Base-by-base conservation (phyloP, 768 basidiomycete species). In the Podaxis carcinomalis region DNA sequence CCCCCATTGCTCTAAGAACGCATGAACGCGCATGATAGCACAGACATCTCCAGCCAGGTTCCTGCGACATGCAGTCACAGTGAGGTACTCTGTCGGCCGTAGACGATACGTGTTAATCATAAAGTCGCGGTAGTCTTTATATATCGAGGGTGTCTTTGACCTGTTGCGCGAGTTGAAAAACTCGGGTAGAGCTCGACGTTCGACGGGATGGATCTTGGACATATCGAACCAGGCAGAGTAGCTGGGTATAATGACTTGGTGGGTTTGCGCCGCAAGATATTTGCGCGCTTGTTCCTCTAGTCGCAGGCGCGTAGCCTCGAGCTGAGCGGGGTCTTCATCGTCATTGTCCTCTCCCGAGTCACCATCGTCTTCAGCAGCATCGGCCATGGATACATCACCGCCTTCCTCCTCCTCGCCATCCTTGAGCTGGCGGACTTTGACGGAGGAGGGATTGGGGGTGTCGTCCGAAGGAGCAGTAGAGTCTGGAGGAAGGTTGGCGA, bases 51-150 rank as follows among this genome's bases (percentile, higher is more conserved):
- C 97, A 4, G 96, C 96, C 64, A 99, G 75, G 74, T 99, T 99
- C 64, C 97, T 78, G 69, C 97, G 75, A 71, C 97, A 99, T 1
- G 96, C 96, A 1, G 97, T 99, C 61, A 98, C 92, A 16, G 97
- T 99, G 61, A 99, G 82, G 68, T 99, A 99, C 72, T 99, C 97
- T 23, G 83, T 84, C 1, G 97, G 97, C 54, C 97, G 83, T 40
- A 99, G 80, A 54, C 97, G 83, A 74, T 98, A 98, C 1, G 97
- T 95, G 77, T 99, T 98, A 73, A 99, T 86, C 96, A 99, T 99
- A 67, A 99, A 99, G 80, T 99, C 96, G 62, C 97, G 87, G 69
- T 99, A 99, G 72, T 99, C 96, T 74, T 98, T 98, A 80, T 98
- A 99, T 63, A 98, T 94, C 19, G 92, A 82, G 0, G 97, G 96